Evolutionary conservation across 1,139 yeast genomes (phyloP), one percentile per base, ranked within the genome.

Genomic region (Kodamaea arcana): DNA sequence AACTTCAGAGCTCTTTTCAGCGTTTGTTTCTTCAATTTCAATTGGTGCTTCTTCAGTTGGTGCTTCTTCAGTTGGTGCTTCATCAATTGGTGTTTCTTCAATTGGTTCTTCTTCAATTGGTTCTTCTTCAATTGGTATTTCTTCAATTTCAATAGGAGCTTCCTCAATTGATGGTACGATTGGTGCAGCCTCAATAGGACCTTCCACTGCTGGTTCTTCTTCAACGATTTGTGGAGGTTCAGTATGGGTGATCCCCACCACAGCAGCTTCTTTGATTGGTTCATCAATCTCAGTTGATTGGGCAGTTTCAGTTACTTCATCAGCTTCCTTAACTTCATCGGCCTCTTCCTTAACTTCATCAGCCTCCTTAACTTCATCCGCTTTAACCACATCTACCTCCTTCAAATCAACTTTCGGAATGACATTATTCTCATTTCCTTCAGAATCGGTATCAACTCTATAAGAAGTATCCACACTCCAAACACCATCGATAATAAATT

Each of bases 381-480:
- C 11, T 12, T 24, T 11, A 7, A 8, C 28, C 15, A n/a, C 17
- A 13, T 25, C 28, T 4, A 26, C 23, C 24, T 34, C 37, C 15
- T 30, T 30, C 45, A 66, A 56, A 12, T 62, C 62, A 15, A 45
- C 56, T 3, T 56, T 61, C 14, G 47, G 53, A 13, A 68, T 47
- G 32, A 48, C 51, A 45, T 69, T 69, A 47, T 69, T 69, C 25
- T 51, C 56, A 34, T 59, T 64, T 3, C 75, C 75, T 31, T 51
- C 50, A 30, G 55, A 65, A 39, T 68, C 72, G 27, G 46, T 42
- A 32, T 51, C 58, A 16, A 51, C 44, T 24, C 47, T 44, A 44
- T 62, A 65, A 3, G 50, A 44, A 11, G 46, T 47, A 30, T 48
- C 51, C n/a, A 60, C 48, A 12, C 42, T 38, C 75, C 75, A 69